Evolutionary conservation across 116 monocot genomes (phyloP), one percentile per base, ranked within the genome.

Genomic region (Papilionanthe hybrid): DNA sequence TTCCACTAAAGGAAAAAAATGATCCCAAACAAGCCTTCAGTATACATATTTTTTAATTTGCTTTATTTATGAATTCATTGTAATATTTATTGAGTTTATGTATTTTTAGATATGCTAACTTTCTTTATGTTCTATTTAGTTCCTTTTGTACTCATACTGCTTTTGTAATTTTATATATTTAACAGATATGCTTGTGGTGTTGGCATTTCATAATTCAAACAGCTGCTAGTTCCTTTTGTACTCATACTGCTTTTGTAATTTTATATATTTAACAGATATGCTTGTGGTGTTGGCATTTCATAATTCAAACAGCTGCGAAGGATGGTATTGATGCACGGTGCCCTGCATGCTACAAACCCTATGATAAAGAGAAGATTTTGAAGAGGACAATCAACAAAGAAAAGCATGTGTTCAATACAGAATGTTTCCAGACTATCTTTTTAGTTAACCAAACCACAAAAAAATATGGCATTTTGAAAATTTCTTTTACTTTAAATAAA

Each of bases 141-240:
- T 73, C 44, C 2, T 44, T 29, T 73, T n/a, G 32, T 69, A 60
- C 23, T 23, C 60, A 22, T 1, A 22, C 3, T 53, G 15, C 12
- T 60, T 32, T 30, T 15, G 5, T 68, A 25, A 5, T 11, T 30
- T 30, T 32, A 30, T 73, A 9, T 44, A n/a, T 44, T 73, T 20
- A 73, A 7, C 43, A 90, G 90, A 86, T 90, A 80, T 90, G 90
- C 55, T 55, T 87, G 55, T 90, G 87, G 90, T 90, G 90, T 74
- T 85, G 87, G 87, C 80, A 90, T 83, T 75, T 78, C 55, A 78
- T 88, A 71, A 78, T 88, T n/a, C 72, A n/a, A n/a, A n/a, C n/a
- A n/a, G n/a, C n/a, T n/a, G n/a, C n/a, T 71, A 20, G 22, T 73
- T 73, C 44, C 2, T 44, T 29, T 73, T n/a, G 32, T 69, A 60